phyloP scores from a whole-genome alignment of 306 rosid species.

The Dryas alaskensis region DNA sequence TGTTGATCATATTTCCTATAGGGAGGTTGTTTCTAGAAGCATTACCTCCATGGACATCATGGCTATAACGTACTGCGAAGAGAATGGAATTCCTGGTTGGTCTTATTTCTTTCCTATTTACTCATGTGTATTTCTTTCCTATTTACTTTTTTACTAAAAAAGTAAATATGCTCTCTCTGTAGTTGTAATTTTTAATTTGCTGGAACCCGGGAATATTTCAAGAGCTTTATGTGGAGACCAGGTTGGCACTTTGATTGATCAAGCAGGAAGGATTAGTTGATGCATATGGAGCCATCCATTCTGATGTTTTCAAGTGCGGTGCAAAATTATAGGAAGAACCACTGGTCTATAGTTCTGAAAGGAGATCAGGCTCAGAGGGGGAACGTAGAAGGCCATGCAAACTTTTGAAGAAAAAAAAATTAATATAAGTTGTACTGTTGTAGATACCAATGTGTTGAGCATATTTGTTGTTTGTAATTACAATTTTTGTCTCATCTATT shows the following conservation, averaged over 20 bases:
- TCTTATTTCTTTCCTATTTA: slow-evolving; percentile 8
- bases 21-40: slow-evolving; percentile 56
- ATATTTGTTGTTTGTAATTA: too few species aligned
- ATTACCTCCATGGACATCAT: slow-evolving; percentile 47
- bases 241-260: slow-evolving; percentile 63
- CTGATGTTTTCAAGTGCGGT: background rate
- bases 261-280: slow-evolving; percentile 53
- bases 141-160: slow-evolving; percentile 17
- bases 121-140: background rate
- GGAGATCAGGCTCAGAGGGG: background rate
- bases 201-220: slow-evolving; percentile 68
- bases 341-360: too few species aligned
- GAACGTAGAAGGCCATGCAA: too few species aligned
- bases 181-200: slow-evolving; percentile 63
- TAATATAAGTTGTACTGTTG: too few species aligned
- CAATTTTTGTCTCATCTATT: too few species aligned
- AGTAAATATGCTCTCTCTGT: slow-evolving; percentile 5
- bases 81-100: slow-evolving; percentile 67
- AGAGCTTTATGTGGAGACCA: slow-evolving; percentile 71
- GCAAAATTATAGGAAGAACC: background rate
- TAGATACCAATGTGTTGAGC: too few species aligned
- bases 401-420: too few species aligned
- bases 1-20: slow-evolving; percentile 54
- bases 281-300: background rate
- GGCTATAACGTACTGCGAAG: slow-evolving; percentile 59